Percentiles rank a stretch among this genome's conserved stretches.
phyloP scores from a whole-genome alignment of 2,329 filamentous ascomycete genomes.

The Gyromitra esculenta region DNA sequence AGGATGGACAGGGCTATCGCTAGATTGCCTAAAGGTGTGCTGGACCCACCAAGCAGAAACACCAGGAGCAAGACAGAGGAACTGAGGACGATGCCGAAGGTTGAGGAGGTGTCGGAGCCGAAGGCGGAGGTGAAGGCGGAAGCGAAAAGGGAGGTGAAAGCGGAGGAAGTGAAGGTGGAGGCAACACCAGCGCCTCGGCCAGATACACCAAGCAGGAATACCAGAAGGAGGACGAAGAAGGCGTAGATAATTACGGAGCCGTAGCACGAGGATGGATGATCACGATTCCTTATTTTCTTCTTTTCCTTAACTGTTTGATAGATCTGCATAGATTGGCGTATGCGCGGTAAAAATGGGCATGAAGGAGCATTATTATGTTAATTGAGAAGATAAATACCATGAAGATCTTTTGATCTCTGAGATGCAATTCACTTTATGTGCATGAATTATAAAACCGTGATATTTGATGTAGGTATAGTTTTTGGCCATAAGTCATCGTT shows the following conservation, averaged over 20 bases:
- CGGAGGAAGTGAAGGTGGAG: constrained; percentile 21
- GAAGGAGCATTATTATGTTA: constrained; percentile 32
- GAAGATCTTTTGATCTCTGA: neutral
- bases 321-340: constrained; percentile 43
- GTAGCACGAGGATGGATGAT: neutral
- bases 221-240: constrained; percentile 54
- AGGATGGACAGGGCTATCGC: constrained; percentile 58
- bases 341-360: constrained; percentile 25
- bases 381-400: constrained; percentile 16
- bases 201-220: constrained; percentile 48
- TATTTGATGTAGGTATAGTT: neutral
- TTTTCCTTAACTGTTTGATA: constrained; percentile 21
- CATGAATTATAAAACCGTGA: neutral
- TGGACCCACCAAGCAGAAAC: constrained; percentile 47
- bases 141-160: constrained; percentile 9
- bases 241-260: constrained; percentile 31
- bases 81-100: constrained; percentile 23
- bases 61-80: constrained; percentile 50
- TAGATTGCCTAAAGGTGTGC: constrained; percentile 39
- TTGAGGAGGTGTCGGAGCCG: constrained; percentile 5
- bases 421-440: neutral
- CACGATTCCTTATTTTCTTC: constrained; percentile 31
- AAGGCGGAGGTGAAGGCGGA: constrained; percentile 15
- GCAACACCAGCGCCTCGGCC: constrained; percentile 23
- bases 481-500: too few relatives aligned